These are phyloP conservation scores for Hypomontagnella monticulosa DNA, from an alignment of 495 filamentous ascomycete species.

Conservation along the genomic window DNA sequence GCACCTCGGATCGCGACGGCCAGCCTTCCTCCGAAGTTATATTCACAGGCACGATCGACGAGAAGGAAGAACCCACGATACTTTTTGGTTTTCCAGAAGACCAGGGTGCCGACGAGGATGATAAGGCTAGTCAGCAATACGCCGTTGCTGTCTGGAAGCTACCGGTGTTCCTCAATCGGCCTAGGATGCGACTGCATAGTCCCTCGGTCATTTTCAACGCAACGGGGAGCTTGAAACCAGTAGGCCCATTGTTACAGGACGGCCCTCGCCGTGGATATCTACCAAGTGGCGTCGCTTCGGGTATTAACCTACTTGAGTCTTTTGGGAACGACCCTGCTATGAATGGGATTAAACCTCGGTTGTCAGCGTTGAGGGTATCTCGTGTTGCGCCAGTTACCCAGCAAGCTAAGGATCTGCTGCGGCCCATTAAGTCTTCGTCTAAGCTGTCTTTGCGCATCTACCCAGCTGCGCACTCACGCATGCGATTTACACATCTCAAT, in stretches of 20 bases:
- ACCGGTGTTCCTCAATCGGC: slow-evolving; percentile 78
- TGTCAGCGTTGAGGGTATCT: slow-evolving; percentile 82
- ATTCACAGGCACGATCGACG: slow-evolving; percentile 68
- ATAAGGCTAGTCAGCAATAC: slow-evolving; percentile 48
- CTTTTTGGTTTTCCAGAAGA: slow-evolving; percentile 58
- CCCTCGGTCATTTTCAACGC: slow-evolving; percentile 80
- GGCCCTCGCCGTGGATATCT: slow-evolving; percentile 75
- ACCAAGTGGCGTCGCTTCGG: slow-evolving; percentile 75
- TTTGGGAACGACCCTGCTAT: slow-evolving; percentile 76
- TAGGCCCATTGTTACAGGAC: slow-evolving; percentile 59
- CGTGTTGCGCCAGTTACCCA: slow-evolving; percentile 71
- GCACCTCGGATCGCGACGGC: slow-evolving; percentile 53
- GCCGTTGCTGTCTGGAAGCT: slow-evolving; percentile 84
- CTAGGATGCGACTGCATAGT: slow-evolving; percentile 78
- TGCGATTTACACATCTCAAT: slow-evolving; percentile 80
- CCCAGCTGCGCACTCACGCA: slow-evolving; percentile 83
- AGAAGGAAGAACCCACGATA: slow-evolving; percentile 69
- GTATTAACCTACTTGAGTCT: slow-evolving; percentile 82
- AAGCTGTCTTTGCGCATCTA: slow-evolving; percentile 76
- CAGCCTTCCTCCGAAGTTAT: slow-evolving; percentile 70
- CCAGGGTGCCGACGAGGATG: slow-evolving; percentile 44
- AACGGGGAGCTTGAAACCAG: slow-evolving; percentile 72
- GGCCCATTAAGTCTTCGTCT: slow-evolving; percentile 70
- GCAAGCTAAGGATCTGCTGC: slow-evolving; percentile 62
- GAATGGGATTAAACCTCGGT: slow-evolving; percentile 70